Base-by-base conservation (phyloP, 1,284 basidiomycete genomes). In the Trichosporon sp. region DNA sequence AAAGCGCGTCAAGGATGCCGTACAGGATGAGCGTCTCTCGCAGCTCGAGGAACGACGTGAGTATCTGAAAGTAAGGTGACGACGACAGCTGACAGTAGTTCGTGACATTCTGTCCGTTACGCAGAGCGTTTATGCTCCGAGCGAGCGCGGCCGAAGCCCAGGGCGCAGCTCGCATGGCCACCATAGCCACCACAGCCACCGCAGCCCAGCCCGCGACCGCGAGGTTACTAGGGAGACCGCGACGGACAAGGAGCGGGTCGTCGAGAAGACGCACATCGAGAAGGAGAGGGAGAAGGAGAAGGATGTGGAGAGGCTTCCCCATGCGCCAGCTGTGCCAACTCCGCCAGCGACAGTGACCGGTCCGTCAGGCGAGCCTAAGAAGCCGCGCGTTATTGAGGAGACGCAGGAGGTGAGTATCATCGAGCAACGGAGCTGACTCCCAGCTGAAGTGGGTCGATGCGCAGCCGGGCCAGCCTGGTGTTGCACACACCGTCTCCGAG, bases 11-110 rank as follows among this genome's bases (percentile, higher is more conserved):
- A 80, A 79, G 70, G 75, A 82, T 63, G 42, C 68, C 44, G 79
- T 80, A 53, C 78, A 80, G 72, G 80, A 82, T 63, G 63, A 64
- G 34, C 74, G 74, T 60, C 72, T 83, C n/a, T 75, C 75, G 18
- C 73, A 76, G 23, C 71, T 83, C 21, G 73, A 76, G 62, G 74
- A 77, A n/a, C 77, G 78, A 67, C 72, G 80, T 80, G 68, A 75
- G 78, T 9, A 13, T 23, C 3, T 31, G 3, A 64, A 32, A 5
- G 15, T 34, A 21, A 35, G 4, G 6, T 2, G 6, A 38, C 5
- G 7, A 13, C 7, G 2, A 12, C 8, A 31, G 42, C 47, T 63
- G 18, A 62, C 44, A 15, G 27, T 44, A 64, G 67, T 68, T 21
- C 29, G 38, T 12, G 67, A 65, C 25, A 51, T 68, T 12, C 44